A percentile compares a stretch with the other conserved stretches of the same genome.
Evolutionary conservation across 192 early-diverging fungal species (phyloP).

Genomic region (Phlyctochytrium planicorne): DNA sequence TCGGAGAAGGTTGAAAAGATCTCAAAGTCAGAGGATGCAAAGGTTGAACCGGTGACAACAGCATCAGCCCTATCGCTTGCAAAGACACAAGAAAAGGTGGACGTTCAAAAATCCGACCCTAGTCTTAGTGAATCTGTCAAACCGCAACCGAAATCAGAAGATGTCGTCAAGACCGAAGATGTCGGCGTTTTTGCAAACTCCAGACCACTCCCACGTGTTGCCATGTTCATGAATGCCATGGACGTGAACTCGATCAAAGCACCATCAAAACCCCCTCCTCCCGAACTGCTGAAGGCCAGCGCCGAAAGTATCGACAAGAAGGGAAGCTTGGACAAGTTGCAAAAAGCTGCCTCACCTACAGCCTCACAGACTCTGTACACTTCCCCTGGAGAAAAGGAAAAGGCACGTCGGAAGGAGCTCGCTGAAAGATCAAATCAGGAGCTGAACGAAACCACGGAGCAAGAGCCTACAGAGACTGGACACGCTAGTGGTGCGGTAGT

Average conservation of each 20-base stretch:
- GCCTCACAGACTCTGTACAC: neutral
- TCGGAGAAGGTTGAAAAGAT: too few relatives aligned
- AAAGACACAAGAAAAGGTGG: too few relatives aligned
- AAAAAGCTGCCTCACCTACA: neutral
- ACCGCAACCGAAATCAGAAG: conserved; percentile 7
- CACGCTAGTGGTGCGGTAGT: too few relatives aligned
- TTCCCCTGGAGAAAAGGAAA: conserved; percentile 28
- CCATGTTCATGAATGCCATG: conserved; percentile 44
- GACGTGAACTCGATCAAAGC: conserved; percentile 33
- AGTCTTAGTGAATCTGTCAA: too few relatives aligned
- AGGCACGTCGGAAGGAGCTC: conserved; percentile 9
- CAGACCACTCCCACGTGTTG: conserved; percentile 7
- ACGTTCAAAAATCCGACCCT: too few relatives aligned
- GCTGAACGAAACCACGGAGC: neutral
- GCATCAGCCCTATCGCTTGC: too few relatives aligned
- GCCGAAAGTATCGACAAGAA: neutral
- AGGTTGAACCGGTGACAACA: too few relatives aligned
- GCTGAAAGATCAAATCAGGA: neutral
- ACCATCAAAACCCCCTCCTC: neutral
- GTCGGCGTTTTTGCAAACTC: conserved; percentile 4
- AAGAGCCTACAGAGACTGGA: too few relatives aligned
- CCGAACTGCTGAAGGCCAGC: neutral
- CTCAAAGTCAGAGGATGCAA: too few relatives aligned
- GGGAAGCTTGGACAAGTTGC: neutral
- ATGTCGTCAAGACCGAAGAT: neutral